These are phyloP conservation scores for Lactifluus subvellereus DNA, from an alignment of 768 basidiomycete genomes.

Conservation along the genomic window DNA sequence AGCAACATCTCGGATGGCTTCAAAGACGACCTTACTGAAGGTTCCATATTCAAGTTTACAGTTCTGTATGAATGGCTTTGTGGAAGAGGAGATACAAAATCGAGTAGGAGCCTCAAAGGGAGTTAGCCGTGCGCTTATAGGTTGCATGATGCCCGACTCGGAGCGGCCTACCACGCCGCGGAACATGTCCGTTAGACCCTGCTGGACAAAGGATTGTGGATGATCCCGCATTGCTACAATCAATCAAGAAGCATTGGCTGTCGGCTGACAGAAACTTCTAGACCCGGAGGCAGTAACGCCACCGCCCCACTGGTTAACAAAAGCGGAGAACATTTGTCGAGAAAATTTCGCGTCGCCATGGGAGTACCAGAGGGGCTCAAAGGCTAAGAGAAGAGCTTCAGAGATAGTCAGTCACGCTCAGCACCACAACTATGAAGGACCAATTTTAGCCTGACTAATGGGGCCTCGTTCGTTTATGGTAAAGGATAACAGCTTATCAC, in stretches of 20 bases:
- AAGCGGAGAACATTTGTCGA: too few relatives aligned
- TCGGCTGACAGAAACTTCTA: neutral
- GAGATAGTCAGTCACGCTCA: neutral
- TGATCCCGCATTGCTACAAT: neutral
- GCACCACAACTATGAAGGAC: neutral
- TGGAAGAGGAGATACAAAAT: neutral
- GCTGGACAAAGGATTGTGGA: neutral
- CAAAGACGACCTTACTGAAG: neutral
- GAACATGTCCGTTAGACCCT: neutral
- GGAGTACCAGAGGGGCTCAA: too few relatives aligned
- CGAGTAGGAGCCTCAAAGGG: neutral
- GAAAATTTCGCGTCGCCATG: too few relatives aligned
- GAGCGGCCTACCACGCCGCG: neutral
- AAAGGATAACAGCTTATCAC: too few relatives aligned
- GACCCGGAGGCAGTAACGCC: neutral
- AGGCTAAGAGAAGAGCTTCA: too few relatives aligned
- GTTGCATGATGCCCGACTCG: neutral
- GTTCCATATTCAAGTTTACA: neutral
- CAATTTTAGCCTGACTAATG: too few relatives aligned
- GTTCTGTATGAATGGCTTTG: neutral
- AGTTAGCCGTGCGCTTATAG: neutral
- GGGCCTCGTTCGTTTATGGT: too few relatives aligned
- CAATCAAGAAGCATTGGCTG: neutral
- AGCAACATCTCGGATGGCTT: neutral
- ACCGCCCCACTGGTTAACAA: neutral